phyloP scores from a whole-genome alignment of 371 early-diverging fungal species.

The Mucor circinelloides region DNA sequence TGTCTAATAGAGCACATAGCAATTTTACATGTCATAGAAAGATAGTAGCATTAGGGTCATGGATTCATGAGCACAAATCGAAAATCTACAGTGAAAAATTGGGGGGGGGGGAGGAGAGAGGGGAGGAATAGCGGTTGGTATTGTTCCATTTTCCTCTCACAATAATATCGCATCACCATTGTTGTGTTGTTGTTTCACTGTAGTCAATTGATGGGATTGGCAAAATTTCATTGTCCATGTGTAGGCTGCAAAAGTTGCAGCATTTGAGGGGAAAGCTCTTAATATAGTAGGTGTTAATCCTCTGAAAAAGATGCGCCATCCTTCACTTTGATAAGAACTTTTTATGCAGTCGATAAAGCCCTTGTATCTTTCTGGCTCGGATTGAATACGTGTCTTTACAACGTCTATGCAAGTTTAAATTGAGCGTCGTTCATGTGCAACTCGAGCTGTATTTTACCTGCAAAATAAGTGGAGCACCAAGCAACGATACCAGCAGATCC shows the following conservation, averaged over 20 bases:
- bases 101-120: neutral
- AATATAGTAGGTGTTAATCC: slow-evolving; percentile 78
- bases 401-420: slow-evolving; percentile 55
- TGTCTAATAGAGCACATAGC: neutral
- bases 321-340: slow-evolving; percentile 61
- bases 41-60: neutral
- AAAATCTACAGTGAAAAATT: neutral
- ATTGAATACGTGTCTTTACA: slow-evolving; percentile 78
- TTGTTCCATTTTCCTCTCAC: neutral
- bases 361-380: slow-evolving; percentile 59
- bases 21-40: neutral
- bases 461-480: slow-evolving; percentile 81
- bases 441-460: slow-evolving; percentile 36
- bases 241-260: slow-evolving; percentile 75
- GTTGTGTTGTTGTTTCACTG: neutral
- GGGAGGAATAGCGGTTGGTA: neutral
- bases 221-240: slow-evolving; percentile 55
- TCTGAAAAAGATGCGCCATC: slow-evolving; percentile 65
- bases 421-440: neutral
- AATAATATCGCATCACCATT: slow-evolving; percentile 15
- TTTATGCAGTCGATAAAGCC: slow-evolving; percentile 57
- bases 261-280: slow-evolving; percentile 88
- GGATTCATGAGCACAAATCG: neutral
- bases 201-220: slow-evolving; percentile 7
- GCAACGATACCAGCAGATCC: slow-evolving; percentile 78